Base-by-base conservation (phyloP, 805 yeast genomes). In the Kregervanrija fluxuum region DNA sequence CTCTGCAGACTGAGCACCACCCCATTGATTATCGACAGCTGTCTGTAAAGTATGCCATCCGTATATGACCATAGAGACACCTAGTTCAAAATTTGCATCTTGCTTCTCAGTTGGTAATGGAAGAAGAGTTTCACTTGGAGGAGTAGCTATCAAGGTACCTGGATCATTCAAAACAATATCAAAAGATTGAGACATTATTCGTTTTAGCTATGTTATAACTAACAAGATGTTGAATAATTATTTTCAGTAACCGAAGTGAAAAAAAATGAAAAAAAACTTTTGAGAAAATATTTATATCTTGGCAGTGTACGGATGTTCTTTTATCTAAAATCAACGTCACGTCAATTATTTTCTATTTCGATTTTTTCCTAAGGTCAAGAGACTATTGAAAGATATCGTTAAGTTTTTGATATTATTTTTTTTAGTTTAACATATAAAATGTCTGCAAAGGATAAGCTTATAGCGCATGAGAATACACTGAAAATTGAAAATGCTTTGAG, bases 1-100 rank as follows among this genome's bases (percentile, higher is more conserved):
- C 34, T 86, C 97, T 0, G 74, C 78, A 11, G 95, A 82, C 33
- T 86, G 85, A 11, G 96, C 80, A 1, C 99, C 99, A 48, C 99
- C 99, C 98, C 99, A 93, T 30, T 73, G 70, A 61, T 86, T 88
- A 5, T 79, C 95, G 9, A 93, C 98, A 0, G 99, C 99, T 1
- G 85, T 83, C 39, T 77, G 73, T 42, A 93, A 68, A 17, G 85
- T 89, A 48, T 89, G 93, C 99, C 99, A 93, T 47, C 75, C 73
- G 62, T 90, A 79, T n/a, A 93, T 66, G 33, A 85, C 80, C 95
- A 90, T 85, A 30, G 96, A 82, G 1, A 87, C 90, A 10, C 97
- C 99, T 11, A 93, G 73, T 65, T 91, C 98, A 58, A 93, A 89
- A 51, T 85, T 80, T 13, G 85, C 88, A 63, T 85, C 95, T 53